Percentiles rank a stretch among this genome's conserved stretches.
These are phyloP conservation scores for Tylopilus intermedius DNA, from an alignment of 768 basidiomycete species.

Conservation along the genomic window DNA sequence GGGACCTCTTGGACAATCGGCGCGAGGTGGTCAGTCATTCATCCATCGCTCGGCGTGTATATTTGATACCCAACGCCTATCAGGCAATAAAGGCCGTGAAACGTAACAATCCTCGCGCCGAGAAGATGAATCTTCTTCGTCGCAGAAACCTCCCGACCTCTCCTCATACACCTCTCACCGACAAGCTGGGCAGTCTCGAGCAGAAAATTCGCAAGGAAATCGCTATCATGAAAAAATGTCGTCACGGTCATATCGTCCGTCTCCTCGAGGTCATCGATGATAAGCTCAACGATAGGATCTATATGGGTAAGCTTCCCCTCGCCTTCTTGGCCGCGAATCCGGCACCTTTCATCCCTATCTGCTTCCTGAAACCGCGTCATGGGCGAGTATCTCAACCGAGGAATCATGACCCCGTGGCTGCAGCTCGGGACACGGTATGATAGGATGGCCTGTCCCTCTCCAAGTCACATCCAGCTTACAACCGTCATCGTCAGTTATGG, in stretches of 20 bases:
- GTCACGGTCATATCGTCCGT: conserved; percentile 84
- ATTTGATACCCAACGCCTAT: conserved; percentile 4
- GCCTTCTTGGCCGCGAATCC: conserved; percentile 9
- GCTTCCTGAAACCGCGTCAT: conserved; percentile 22
- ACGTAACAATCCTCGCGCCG: conserved; percentile 66
- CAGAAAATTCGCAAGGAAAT: conserved; percentile 89
- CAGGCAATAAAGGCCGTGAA: conserved; percentile 80
- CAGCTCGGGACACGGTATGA: conserved; percentile 30
- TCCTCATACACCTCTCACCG: conserved; percentile 53
- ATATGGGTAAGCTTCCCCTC: conserved; percentile 70
- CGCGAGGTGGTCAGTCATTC: conserved; percentile 42
- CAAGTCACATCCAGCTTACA: conserved; percentile 19
- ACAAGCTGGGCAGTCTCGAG: conserved; percentile 67
- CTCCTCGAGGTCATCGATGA: conserved; percentile 96
- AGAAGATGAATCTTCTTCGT: conserved; percentile 54
- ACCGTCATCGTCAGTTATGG: conserved; percentile 64
- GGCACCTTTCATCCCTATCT: conserved; percentile 18
- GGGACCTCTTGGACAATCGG: conserved; percentile 43
- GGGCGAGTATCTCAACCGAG: conserved; percentile 29
- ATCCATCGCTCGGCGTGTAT: conserved; percentile 5
- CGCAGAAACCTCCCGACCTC: conserved; percentile 41
- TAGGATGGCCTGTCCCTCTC: conserved; percentile 16
- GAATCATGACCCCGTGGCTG: conserved; percentile 30
- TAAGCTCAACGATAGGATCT: conserved; percentile 78
- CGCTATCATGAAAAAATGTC: conserved; percentile 97